Evolutionary conservation across 2,329 filamentous ascomycete species (phyloP), one percentile per base, ranked within the genome.

Genomic region (Exophiala dermatitidis): DNA sequence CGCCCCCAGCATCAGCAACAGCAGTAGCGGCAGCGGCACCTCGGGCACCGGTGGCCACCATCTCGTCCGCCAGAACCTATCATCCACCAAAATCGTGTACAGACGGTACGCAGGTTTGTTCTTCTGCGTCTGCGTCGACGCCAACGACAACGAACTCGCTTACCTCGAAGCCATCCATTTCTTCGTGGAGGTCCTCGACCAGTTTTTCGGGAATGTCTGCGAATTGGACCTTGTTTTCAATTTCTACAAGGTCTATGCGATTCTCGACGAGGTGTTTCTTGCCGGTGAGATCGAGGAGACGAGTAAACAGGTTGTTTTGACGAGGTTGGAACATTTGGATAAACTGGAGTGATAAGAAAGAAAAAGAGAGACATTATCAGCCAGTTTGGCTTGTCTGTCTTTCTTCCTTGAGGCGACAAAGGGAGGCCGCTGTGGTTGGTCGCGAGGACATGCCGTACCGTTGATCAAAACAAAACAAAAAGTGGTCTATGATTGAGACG

Each of bases 61-160:
- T 3, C 57, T 63, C 2, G 61, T 62, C 42, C 60, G 61, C 4
- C 61, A 63, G 50, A 63, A 63, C 48, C 53, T 62, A 29, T 64
- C 62, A 12, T 59, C 53, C n/a, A 90, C 91, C 69, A 97, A 96
- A 76, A 87, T 98, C 65, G 89, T 98, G 50, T 98, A 98, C 76
- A 86, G 94, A 42, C 87, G 93, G 59, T 98, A 98, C 73, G 93
- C 93, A 0, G 93, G 93, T 0, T 83, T 98, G 54, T 98, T 98
- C 81, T 98, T 98, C 77, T 98, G 93, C 77, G 94, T 90, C 50
- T 97, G 93, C 72, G 93, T 98, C 68, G 93, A 98, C 73, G 94
- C 91, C 48, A 97, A 96, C 71, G 93, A 98, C 72, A 98, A 97
- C 73, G 93, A 98, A 76, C 78, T 98, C 57, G 91, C 93, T 29